Base-by-base conservation (phyloP, 2,329 filamentous ascomycete genomes). In the Lasiodiplodia hormozganensis region DNA sequence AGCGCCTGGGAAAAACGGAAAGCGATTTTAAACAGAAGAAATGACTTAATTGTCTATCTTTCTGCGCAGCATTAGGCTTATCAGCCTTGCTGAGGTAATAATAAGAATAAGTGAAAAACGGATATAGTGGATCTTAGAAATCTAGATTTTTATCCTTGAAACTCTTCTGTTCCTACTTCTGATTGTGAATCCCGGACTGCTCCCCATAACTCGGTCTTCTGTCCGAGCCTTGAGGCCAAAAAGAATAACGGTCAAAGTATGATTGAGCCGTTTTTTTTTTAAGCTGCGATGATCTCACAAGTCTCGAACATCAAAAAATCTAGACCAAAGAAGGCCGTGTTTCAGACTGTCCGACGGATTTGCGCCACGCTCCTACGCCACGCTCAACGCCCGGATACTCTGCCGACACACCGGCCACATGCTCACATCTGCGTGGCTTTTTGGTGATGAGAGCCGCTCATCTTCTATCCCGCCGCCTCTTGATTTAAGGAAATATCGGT, bases 1-100 rank as follows among this genome's bases (percentile, higher is more conserved):
- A 47, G 43, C 43, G 21, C 31, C 40, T 49, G 40, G 53, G 65
- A 47, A 65, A 65, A 65, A 34, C 43, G 62, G 62, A 65, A 65
- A 65, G 38, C 51, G 62, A 65, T n/a, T 14, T 38, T 28, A 57
- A 36, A 34, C 36, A 28, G 43, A n/a, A 34, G 34, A 38, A 36
- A 51, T 52, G 43, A 53, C 43, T 21, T 36, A 28, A 38, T 18
- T 3, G 49, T 51, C 49, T 52, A 47, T 34, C 21, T 64, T 18
- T 18, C 23, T 31, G 47, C 23, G 28, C 25, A 28, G 12, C 16
- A 16, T 10, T 14, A 7, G 36, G 43, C 60, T 64, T 51, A 51
- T 51, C 5, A 36, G 49, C 60, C 34, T n/a, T 10, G 18, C 18
- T 25, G 43, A 25, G 23, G 36, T 47, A 43, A 38, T 25, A 40